Base-by-base conservation (phyloP, 2,329 filamentous ascomycete genomes). In the Fusarium aywerte region DNA sequence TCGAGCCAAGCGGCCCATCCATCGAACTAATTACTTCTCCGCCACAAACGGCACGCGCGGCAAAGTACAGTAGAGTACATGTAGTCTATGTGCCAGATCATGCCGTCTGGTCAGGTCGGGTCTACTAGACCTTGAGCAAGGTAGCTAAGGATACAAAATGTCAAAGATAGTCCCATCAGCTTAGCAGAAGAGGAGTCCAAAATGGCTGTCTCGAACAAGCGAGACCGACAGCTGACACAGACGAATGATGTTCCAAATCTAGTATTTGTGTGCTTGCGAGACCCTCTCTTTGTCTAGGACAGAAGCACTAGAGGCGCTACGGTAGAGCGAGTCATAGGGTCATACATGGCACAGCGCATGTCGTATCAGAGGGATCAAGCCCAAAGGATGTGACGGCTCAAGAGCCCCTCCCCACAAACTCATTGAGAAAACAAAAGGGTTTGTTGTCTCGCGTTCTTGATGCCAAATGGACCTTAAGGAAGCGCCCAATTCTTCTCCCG, bases 401-500 rank as follows among this genome's bases (percentile, higher is more conserved):
- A 29, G 15, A 23, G n/a, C 5, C 25, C n/a, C 16, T 29, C 40
- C 7, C 16, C 40, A 18, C 16, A 2, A 29, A 4, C 12, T 16
- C 16, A 20, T 43, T 12, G 4, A 32, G 29, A 47, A 33, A 36
- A 36, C 31, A 36, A 23, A n/a, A 57, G 33, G 42, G 8, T 57
- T 40, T 23, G n/a, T 35, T 63, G 51, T 32, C 33, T 63, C 23
- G 33, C 44, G 18, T 23, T 29, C 20, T 18, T 55, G 27, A 25
- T 55, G 21, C 23, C 38, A 10, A 10, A 20, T 12, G 23, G 7
- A 2, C 7, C 16, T 44, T 7, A 71, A 5, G 53, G 27, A n/a
- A 48, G 38, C 5, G 68, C 63, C 68, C 68, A 71, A 13, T 31
- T 51, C 11, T 59, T 15, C 48, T 71, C 68, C 23, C 68, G 49